Base-by-base conservation (phyloP, 257 asterid species). In the Penstemon newberryi region DNA sequence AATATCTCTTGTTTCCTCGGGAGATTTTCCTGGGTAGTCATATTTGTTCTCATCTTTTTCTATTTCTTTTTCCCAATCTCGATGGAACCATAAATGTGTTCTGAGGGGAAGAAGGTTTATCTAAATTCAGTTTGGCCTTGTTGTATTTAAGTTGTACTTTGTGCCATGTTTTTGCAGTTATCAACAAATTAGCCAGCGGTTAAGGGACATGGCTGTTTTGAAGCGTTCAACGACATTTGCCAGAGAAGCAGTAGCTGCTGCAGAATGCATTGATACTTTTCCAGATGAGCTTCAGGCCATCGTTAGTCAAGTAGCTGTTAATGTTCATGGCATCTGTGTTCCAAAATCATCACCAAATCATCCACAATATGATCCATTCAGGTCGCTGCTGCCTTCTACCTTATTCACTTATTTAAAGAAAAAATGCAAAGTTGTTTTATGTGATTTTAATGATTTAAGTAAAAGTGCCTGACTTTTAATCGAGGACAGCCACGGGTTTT, bases 321-420 rank as follows among this genome's bases (percentile, higher is more conserved):
- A 88, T 68, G 79, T 94, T 69, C 96, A 94, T 75, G 99, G 90
- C 51, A 85, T 87, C 73, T 87, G 82, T 54, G 90, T 94, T 60
- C 85, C 84, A 50, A 94, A 81, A 80, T 89, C 95, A 53, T 94
- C 96, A 0, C 85, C 85, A 46, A 96, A 84, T 66, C 55, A 81
- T 79, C 90, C 90, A n/a, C 80, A 83, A 62, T 79, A 71, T 77
- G 97, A 91, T 66, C 52, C 69, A 54, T 74, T 91, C 72, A 86
- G 97, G 99, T 93, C 74, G 63, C 43, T 65, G 70, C 47, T 72
- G 53, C 59, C 46, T 70, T 49, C 51, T 19, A 25, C 45, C 39
- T 41, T 60, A 25, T 60, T 12, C 8, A 10, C 38, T 41, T 43
- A 1, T 25, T 25, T 25, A 25, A 25, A 25, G 33, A 25, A 25